Evolutionary conservation across 2,329 filamentous ascomycete genomes (phyloP).

Genomic region (Aspergillus fumigatus): DNA sequence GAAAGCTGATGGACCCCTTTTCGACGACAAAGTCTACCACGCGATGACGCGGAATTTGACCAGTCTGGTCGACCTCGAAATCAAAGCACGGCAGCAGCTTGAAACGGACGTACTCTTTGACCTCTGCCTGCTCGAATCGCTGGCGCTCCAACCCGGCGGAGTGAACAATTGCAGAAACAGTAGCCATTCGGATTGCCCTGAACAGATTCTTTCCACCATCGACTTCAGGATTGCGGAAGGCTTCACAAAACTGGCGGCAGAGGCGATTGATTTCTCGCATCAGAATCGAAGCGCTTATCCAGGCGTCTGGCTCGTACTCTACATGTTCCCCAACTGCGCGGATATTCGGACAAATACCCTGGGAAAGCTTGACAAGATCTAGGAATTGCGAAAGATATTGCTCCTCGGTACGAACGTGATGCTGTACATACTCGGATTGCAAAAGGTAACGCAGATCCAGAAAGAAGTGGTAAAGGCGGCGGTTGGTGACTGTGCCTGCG

Average conservation of each 20-base stretch:
- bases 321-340: conserved; percentile 92
- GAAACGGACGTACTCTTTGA: conserved; percentile 81
- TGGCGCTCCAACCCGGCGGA: conserved; percentile 83
- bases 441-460: conserved; percentile 89
- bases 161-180: conserved; percentile 81
- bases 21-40: conserved; percentile 87
- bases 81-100: conserved; percentile 74
- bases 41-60: conserved; percentile 51
- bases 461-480: conserved; percentile 97
- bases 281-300: conserved; percentile 93
- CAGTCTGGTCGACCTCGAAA: conserved; percentile 56
- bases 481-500: conserved; percentile 88
- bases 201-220: conserved; percentile 64
- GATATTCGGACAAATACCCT: conserved; percentile 93
- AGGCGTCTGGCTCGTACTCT: conserved; percentile 96
- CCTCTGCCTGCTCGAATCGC: conserved; percentile 80
- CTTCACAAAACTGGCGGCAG: conserved; percentile 80
- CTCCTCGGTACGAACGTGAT: conserved; percentile 73
- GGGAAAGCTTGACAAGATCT: conserved; percentile 90
- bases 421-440: conserved; percentile 80
- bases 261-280: conserved; percentile 92
- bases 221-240: conserved; percentile 68
- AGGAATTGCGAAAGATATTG: conserved; percentile 92
- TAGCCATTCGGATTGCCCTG: conserved; percentile 62
- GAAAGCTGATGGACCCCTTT: conserved; percentile 89